These are phyloP conservation scores for Raphanus raphanistrum DNA, from an alignment of 345 rosid genomes.

Conservation along the genomic window DNA sequence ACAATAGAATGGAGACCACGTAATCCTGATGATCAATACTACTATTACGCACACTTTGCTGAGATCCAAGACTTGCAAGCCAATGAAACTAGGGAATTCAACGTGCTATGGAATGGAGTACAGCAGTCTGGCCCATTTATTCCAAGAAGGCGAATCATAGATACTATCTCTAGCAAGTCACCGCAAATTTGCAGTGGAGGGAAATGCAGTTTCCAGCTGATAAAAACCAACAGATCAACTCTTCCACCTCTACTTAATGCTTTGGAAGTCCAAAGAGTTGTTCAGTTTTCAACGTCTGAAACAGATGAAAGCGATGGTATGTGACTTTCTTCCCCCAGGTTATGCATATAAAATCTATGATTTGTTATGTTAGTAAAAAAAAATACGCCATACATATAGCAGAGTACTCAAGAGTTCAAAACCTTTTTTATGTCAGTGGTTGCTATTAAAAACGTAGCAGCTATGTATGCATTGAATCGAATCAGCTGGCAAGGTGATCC, in stretches of 20 bases:
- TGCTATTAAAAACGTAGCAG: not conserved
- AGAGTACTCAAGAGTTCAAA: not conserved
- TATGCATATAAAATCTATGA: not conserved
- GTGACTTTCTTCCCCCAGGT: not conserved
- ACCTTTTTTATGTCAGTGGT: not conserved
- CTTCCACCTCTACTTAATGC: conserved; percentile 4
- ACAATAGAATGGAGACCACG: not conserved
- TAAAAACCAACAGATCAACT: not conserved
- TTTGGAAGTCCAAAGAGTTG: not conserved
- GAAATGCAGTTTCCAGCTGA: not conserved
- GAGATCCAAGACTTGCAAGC: conserved; percentile 21
- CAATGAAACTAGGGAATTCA: conserved; percentile 30
- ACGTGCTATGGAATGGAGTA: not conserved
- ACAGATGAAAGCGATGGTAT: conserved; percentile 32
- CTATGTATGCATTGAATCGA: not conserved
- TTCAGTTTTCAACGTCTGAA: conserved; percentile 9
- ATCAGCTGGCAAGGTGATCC: not conserved
- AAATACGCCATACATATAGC: not conserved
- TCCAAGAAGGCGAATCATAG: not conserved
- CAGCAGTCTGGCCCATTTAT: not conserved
- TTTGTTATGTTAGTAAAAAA: not conserved
- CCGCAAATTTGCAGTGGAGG: not conserved
- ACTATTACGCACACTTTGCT: not conserved
- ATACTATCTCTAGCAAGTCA: not conserved
- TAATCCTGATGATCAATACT: not conserved